These are phyloP conservation scores for Plenodomus lindquistii DNA, from an alignment of 2,329 filamentous ascomycete species.

Conservation along the genomic window DNA sequence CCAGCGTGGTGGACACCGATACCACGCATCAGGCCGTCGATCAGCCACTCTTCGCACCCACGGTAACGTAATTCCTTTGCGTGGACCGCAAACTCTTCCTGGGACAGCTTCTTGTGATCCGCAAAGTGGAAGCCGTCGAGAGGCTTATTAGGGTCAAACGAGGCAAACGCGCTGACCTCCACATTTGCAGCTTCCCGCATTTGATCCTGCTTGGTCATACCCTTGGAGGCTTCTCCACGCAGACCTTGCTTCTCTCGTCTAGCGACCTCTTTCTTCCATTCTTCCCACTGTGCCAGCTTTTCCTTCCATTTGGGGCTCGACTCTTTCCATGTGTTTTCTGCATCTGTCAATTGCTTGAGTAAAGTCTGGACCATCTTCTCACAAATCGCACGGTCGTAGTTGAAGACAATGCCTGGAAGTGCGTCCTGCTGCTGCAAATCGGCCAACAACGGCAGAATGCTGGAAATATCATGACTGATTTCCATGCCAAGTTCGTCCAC, in stretches of 20 bases:
- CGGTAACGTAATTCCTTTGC: conserved; percentile 57
- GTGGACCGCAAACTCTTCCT: conserved; percentile 62
- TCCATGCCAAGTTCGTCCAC: conserved; percentile 25
- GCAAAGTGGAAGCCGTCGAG: conserved; percentile 69
- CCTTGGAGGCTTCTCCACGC: conserved; percentile 51
- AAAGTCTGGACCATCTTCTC: conserved; percentile 61
- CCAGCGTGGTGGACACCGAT: conserved; percentile 79
- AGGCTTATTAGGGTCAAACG: conserved; percentile 69
- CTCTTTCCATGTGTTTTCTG: conserved; percentile 62
- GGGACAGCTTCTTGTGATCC: conserved; percentile 61
- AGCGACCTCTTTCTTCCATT: conserved; percentile 57
- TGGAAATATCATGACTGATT: conserved; percentile 37
- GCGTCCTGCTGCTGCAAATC: conserved; percentile 66
- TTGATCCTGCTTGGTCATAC: conserved; percentile 60
- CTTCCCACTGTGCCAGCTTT: conserved; percentile 61
- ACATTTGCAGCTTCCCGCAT: conserved; percentile 59
- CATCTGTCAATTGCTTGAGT: conserved; percentile 56
- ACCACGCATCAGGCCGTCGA: conserved; percentile 66
- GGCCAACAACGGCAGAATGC: conserved; percentile 61
- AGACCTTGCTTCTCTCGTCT: conserved; percentile 51
- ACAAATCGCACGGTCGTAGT: conserved; percentile 70
- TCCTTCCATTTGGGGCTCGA: conserved; percentile 63
- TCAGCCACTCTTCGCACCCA: conserved; percentile 56
- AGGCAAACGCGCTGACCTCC: conserved; percentile 62
- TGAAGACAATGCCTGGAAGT: conserved; percentile 76